phyloP scores from a whole-genome alignment of 164 flowering plant species.

The Stephania yunnanensis region DNA sequence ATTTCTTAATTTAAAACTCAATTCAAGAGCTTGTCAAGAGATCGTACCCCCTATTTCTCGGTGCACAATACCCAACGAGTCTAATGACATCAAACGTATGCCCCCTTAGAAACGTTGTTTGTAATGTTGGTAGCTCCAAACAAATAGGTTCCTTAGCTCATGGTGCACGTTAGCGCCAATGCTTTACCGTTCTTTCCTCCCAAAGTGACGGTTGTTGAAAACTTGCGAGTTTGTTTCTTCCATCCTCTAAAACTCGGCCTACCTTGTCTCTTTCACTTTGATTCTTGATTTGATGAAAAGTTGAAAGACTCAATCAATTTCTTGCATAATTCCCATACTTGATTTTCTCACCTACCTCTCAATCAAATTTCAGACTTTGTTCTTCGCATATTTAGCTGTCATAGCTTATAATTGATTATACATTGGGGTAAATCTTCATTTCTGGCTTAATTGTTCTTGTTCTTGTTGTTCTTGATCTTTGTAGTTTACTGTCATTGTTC shows the following conservation, averaged over 20 bases:
- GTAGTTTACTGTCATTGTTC: not conserved
- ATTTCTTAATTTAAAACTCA: no score
- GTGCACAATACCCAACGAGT: no score
- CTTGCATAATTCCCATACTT: not conserved
- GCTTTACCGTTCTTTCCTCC: not conserved
- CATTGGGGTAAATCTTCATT: no score
- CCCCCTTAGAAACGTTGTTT: no score
- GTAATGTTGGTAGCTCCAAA: no score
- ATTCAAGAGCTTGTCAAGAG: not conserved
- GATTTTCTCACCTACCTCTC: not conserved
- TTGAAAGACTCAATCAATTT: not conserved
- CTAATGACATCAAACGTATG: no score
- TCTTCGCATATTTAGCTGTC: not conserved
- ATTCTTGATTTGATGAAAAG: no score
- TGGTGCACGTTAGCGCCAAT: slow-evolving; percentile 18
- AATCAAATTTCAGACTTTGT: not conserved
- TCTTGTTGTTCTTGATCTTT: not conserved
- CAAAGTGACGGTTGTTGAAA: slow-evolving; percentile 3
- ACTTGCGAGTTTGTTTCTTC: not conserved
- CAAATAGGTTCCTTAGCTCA: slow-evolving; percentile 33
- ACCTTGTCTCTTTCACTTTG: not conserved
- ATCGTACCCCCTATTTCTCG: no score
- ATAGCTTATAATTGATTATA: not conserved
- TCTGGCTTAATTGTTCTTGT: not conserved
- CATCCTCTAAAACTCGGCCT: not conserved